Percentiles rank a stretch among this genome's conserved stretches.
These are phyloP conservation scores for Aureobasidium subglaciale DNA, from an alignment of 2,329 filamentous ascomycete species.

Conservation along the genomic window DNA sequence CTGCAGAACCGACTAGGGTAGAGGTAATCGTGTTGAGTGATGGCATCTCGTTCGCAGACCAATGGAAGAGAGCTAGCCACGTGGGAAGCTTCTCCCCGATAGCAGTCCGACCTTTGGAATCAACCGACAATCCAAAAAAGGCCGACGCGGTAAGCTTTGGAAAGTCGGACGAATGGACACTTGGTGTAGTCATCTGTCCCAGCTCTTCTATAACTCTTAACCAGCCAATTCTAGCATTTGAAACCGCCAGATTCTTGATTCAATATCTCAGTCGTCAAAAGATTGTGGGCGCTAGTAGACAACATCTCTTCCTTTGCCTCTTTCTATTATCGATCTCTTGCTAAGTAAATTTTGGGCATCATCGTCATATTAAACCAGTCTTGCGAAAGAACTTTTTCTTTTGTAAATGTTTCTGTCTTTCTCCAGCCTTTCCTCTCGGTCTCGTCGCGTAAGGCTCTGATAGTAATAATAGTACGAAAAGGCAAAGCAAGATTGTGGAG, in stretches of 20 bases:
- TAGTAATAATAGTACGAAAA: background rate
- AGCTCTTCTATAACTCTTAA: background rate
- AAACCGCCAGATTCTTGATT: background rate
- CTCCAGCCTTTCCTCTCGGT: background rate
- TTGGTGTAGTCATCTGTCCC: background rate
- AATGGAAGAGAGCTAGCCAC: too few relatives aligned
- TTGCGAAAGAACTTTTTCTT: constrained; percentile 2
- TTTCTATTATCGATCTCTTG: background rate
- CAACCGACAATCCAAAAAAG: too few relatives aligned
- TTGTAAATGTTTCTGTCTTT: constrained; percentile 12
- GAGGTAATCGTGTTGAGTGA: too few relatives aligned
- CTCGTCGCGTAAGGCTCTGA: background rate
- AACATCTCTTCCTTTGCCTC: background rate
- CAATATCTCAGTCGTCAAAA: background rate
- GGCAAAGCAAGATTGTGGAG: background rate
- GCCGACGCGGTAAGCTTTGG: too few relatives aligned
- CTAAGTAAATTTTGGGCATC: background rate
- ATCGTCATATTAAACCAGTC: background rate
- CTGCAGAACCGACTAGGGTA: too few relatives aligned
- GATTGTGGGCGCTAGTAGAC: background rate
- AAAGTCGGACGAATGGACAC: background rate
- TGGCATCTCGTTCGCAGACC: too few relatives aligned
- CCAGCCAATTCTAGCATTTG: background rate
- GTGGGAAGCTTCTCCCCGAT: too few relatives aligned
- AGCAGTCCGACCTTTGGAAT: too few relatives aligned